phyloP scores from a whole-genome alignment of 441 rosid species.

The Populus hybrid region DNA sequence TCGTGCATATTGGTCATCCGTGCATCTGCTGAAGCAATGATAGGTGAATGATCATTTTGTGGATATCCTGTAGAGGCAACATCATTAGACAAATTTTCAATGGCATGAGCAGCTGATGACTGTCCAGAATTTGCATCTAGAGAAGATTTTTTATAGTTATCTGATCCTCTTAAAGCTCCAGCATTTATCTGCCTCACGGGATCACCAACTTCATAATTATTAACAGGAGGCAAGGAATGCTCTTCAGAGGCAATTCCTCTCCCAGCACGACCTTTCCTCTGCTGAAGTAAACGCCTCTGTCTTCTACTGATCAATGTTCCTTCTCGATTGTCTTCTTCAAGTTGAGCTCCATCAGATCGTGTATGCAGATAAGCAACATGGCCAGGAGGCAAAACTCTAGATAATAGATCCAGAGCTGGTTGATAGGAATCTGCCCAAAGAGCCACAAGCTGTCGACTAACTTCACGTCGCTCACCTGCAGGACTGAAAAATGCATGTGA shows the following conservation, averaged over 20 bases:
- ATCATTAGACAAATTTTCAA: constrained; percentile 49
- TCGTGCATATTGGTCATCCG: constrained; percentile 40
- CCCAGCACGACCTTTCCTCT: constrained; percentile 71
- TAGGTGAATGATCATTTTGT: constrained; percentile 50
- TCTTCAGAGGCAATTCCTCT: constrained; percentile 68
- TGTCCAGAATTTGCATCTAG: constrained; percentile 48
- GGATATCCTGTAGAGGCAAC: constrained; percentile 40
- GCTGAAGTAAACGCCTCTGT: constrained; percentile 85
- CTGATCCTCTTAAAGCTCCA: constrained; percentile 46
- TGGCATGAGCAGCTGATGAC: constrained; percentile 37
- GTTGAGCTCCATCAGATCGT: constrained; percentile 58
- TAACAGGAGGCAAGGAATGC: constrained; percentile 44
- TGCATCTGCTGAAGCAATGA: constrained; percentile 36
- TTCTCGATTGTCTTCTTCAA: constrained; percentile 68
- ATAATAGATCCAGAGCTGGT: constrained; percentile 86
- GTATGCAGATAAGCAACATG: constrained; percentile 99
- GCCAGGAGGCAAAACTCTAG: constrained; percentile 98
- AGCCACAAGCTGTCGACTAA: constrained; percentile 99
- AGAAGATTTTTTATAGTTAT: constrained; percentile 45
- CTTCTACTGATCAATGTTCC: constrained; percentile 78
- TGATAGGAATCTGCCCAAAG: constrained; percentile 99
- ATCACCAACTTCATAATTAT: constrained; percentile 58
- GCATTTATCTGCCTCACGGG: constrained; percentile 42
- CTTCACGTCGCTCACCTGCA: constrained; percentile 92
- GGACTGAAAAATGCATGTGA: constrained; percentile 89